Percentiles rank a stretch among this genome's conserved stretches.
phyloP scores from a whole-genome alignment of 164 flowering plant species.

The Vitis labrusca region DNA sequence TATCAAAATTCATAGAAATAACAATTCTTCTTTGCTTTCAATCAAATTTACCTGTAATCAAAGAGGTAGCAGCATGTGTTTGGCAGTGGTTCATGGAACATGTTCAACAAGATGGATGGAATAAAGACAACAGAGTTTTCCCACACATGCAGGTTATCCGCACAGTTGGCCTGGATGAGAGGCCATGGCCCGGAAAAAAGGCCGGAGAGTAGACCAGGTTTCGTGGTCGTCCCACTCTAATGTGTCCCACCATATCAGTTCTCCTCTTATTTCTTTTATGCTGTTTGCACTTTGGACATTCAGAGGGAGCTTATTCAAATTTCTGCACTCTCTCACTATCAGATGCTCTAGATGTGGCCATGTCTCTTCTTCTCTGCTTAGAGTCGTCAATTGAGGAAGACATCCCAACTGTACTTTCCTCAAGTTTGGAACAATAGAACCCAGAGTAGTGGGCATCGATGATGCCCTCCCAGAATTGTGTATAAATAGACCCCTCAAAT shows the following conservation, averaged over 20 bases:
- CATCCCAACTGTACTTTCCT: background rate
- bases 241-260: slow-evolving; percentile 12
- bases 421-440: slow-evolving; percentile 8
- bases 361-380: background rate
- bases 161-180: too few species aligned
- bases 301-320: slow-evolving; percentile 10
- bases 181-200: background rate
- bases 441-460: background rate
- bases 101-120: too few species aligned
- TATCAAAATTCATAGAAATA: too few species aligned
- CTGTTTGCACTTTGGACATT: background rate
- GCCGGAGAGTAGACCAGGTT: background rate
- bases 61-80: too few species aligned
- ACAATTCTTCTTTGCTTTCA: too few species aligned
- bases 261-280: slow-evolving; percentile 12
- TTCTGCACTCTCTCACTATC: slow-evolving; percentile 7
- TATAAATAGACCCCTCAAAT: slow-evolving; percentile 1
- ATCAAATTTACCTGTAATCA: too few species aligned
- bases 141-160: too few species aligned
- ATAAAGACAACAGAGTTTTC: too few species aligned
- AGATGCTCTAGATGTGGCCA: slow-evolving; percentile 9
- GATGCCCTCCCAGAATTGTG: background rate
- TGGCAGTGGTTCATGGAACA: too few species aligned
- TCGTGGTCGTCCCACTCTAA: background rate
- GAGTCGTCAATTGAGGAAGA: slow-evolving; percentile 7